A percentile compares a stretch with the other conserved stretches of the same genome.
Conservation (phyloP, 352 stramenopile species). For the Salisapilia sapeloensis region DNA sequence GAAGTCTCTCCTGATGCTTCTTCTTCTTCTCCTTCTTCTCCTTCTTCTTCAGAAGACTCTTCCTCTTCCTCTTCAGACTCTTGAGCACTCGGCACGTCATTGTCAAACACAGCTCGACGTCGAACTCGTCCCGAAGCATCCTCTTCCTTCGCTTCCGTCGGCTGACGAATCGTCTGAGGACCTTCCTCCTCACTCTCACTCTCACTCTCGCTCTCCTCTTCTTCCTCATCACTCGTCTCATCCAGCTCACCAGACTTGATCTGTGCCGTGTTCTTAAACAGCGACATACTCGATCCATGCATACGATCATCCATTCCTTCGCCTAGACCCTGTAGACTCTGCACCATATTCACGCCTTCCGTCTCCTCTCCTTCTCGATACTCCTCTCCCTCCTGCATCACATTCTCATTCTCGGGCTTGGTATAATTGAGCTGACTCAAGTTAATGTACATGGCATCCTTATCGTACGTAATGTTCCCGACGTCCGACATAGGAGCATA, state of each 20-base stretch:
- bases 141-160: constrained; percentile 43
- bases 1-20: constrained; percentile 30
- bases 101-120: constrained; percentile 64
- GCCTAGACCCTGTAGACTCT: constrained; percentile 85
- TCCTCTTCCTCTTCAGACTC: constrained; percentile 17
- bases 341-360: constrained; percentile 88
- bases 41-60: constrained; percentile 23
- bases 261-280: constrained; percentile 90
- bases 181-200: constrained; percentile 23
- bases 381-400: constrained; percentile 19
- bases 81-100: too few relatives aligned
- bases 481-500: constrained; percentile 88
- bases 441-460: constrained; percentile 99
- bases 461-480: constrained; percentile 96
- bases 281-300: constrained; percentile 81
- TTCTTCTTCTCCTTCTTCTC: constrained; percentile 13
- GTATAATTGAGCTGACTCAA: constrained; percentile 90
- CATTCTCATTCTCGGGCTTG: constrained; percentile 76
- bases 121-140: constrained; percentile 56
- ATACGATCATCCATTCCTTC: constrained; percentile 91
- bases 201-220: constrained; percentile 31
- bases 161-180: constrained; percentile 28
- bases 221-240: constrained; percentile 30
- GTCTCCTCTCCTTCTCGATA: constrained; percentile 21
- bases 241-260: constrained; percentile 69